Base-by-base conservation (phyloP, 331 rosid species). In the Spiraea crenata region DNA sequence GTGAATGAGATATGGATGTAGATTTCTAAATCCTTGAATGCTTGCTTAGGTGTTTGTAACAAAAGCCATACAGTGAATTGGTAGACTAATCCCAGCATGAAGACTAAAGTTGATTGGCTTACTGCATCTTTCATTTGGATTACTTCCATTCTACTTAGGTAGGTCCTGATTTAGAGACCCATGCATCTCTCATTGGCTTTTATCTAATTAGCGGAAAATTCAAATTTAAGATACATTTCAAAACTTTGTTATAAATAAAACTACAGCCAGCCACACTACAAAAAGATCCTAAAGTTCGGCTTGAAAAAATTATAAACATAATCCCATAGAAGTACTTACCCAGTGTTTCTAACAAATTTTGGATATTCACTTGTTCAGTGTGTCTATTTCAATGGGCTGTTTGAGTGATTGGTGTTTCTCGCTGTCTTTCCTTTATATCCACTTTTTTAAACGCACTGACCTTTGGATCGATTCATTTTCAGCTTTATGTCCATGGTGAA, bases 401-500 rank as follows among this genome's bases (percentile, higher is more conserved):
- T 25, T 25, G 31, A 25, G 31, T 25, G 31, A 25, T 51, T 41
- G 70, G 67, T 11, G 58, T 57, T 5, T 48, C 63, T 12, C 9
- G 25, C 41, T 45, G 13, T 41, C 17, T 25, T 39, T 38, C 60
- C 13, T 12, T 47, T 44, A 19, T n/a, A 17, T 38, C 9, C 54
- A 14, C 9, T 19, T 16, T 41, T 8, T 44, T 72, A 44, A 39
- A 40, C 17, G 44, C 42, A 13, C 25, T 70, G 11, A 45, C 50
- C 25, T 38, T 57, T 38, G 61, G 11, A 6, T 63, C 48, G 37
- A 71, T 74, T 50, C 57, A 9, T 63, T 47, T 86, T 91, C 96
- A 95, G 99, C 92, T 95, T 64, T 86, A 74, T 65, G 78, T 89
- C 75, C 88, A 69, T 52, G 87, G 82, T 59, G 99, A 95, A 77